These are phyloP conservation scores for Tolypocladium album DNA, from an alignment of 2,329 filamentous ascomycete genomes.

Conservation along the genomic window DNA sequence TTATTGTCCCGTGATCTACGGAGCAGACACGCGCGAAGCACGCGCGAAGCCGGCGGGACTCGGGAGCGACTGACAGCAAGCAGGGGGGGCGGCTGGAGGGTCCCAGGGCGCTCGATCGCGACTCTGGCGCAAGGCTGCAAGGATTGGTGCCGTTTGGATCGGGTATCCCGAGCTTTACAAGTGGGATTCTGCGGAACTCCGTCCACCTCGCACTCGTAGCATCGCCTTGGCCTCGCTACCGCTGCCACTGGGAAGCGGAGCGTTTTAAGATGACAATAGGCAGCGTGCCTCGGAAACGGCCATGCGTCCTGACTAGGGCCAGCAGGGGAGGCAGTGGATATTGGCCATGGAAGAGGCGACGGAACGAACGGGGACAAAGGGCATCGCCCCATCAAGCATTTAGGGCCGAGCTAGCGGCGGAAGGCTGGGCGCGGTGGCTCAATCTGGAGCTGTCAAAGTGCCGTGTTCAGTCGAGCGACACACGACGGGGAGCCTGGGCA, in stretches of 20 bases:
- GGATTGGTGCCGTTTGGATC: not conserved
- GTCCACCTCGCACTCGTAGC: not conserved
- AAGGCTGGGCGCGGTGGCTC: not conserved
- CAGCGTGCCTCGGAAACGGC: not conserved
- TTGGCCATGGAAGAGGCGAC: not conserved
- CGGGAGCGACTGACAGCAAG: not conserved
- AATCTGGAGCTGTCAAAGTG: not conserved
- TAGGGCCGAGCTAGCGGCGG: not conserved
- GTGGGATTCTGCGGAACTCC: not conserved
- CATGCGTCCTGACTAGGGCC: not conserved
- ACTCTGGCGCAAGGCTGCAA: not conserved
- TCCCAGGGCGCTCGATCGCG: not conserved
- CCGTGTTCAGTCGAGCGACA: not conserved
- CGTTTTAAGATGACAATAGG: not conserved
- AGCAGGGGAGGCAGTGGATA: not conserved
- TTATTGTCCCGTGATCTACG: not conserved
- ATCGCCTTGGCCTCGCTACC: not conserved
- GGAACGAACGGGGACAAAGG: not conserved
- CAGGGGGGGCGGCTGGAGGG: not conserved
- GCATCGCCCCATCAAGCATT: not conserved
- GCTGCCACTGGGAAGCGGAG: not conserved
- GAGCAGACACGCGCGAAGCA: not conserved
- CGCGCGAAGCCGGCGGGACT: not conserved
- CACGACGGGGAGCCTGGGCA: not conserved
- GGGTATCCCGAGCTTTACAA: not conserved